Base-by-base conservation (phyloP, 2,329 filamentous ascomycete species). In the Fusarium brachygibbosum region DNA sequence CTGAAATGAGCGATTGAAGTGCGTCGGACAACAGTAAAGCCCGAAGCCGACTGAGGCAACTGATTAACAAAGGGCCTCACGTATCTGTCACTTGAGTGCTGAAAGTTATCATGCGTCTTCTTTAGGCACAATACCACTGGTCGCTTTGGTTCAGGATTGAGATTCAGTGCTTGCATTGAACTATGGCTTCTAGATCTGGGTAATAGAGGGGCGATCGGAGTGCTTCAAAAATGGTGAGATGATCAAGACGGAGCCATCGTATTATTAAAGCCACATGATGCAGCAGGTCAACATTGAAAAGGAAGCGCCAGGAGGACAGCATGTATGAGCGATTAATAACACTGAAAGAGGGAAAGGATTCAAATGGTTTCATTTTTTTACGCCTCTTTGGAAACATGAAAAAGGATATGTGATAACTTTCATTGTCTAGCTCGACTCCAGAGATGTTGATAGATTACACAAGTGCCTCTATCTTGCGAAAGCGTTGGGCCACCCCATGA, bases 201-300 rank as follows among this genome's bases (percentile, higher is more conserved):
- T 32, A 44, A 69, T 32, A 35, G 49, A 69, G 52, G 52, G 56
- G 13, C 44, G 62, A 63, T 70, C 57, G 49, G 32, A 48, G 46
- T 42, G 29, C 32, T 51, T 38, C n/a, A 23, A 32, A 41, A 28
- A 46, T 59, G 62, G 41, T 67, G 48, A 67, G 66, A 70, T 56
- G 66, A 58, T 69, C 35, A 53, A 31, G 45, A 70, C 44, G 63
- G 45, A 52, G 61, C 25, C n/a, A 55, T 63, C 41, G 62, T 50
- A 59, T 56, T 53, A 50, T 59, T 6, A 35, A 49, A 50, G 31
- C 19, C 32, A 59, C 48, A 58, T 63, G 53, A 49, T 54, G 53
- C 41, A 44, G 16, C 12, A 40, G 32, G 14, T 23, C 38, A 37
- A 41, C 45, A 5, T 46, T 4, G 28, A 50, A 14, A 45, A 59